phyloP scores from a whole-genome alignment of 352 stramenopile genomes.

The Phytophthora boehmeriae region DNA sequence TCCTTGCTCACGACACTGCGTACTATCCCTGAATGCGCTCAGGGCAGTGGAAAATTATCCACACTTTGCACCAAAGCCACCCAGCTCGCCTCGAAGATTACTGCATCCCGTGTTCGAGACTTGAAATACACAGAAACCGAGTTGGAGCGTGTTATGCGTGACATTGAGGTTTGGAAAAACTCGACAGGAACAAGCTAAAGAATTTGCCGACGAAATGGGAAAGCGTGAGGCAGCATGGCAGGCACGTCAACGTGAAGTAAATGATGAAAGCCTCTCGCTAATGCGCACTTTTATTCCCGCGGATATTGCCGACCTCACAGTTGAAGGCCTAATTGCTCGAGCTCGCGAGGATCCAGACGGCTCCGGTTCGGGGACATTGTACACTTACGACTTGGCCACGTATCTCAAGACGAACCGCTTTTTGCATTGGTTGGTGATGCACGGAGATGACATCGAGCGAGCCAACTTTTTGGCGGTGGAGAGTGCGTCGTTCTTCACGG shows the following conservation, averaged over 20 bases:
- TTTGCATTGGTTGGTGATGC: constrained; percentile 79
- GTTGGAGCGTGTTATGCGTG: constrained; percentile 53
- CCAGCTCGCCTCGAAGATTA: constrained; percentile 49
- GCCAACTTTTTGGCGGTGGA: constrained; percentile 79
- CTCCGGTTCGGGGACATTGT: constrained; percentile 45
- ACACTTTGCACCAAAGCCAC: constrained; percentile 53
- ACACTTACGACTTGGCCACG: constrained; percentile 70
- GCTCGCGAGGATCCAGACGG: constrained; percentile 24
- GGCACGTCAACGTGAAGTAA: constrained; percentile 38
- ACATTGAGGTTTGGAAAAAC: constrained; percentile 77
- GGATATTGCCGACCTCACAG: constrained; percentile 63
- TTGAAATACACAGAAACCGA: constrained; percentile 60
- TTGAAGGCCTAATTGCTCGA: constrained; percentile 57
- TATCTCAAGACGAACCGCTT: constrained; percentile 86
- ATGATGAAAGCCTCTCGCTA: constrained; percentile 42
- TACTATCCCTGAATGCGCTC: constrained; percentile 50
- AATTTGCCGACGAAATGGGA: constrained; percentile 58
- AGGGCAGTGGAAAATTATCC: constrained; percentile 53
- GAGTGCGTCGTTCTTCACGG: constrained; percentile 64
- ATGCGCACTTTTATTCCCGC: constrained; percentile 55
- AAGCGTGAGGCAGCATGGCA: constrained; percentile 61
- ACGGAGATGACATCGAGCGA: constrained; percentile 67
- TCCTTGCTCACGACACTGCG: constrained; percentile 22
- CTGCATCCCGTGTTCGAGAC: constrained; percentile 51
- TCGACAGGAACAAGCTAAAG: constrained; percentile 57